Conservation (phyloP, 345 rosid species). For the Salix arbutifolia region DNA sequence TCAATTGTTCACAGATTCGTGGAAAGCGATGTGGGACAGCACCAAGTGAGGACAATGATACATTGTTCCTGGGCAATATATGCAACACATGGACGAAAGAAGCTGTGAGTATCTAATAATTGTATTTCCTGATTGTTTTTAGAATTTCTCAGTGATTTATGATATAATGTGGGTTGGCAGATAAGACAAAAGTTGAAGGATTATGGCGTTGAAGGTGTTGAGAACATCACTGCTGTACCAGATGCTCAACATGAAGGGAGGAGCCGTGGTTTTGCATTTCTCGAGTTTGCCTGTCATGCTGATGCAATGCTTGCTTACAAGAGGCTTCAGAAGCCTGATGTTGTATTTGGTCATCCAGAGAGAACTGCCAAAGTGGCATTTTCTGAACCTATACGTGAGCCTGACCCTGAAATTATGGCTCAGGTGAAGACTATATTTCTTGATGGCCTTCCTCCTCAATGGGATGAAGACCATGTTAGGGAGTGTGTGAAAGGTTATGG, state of each 20-base stretch:
- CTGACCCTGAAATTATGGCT: conserved; percentile 65
- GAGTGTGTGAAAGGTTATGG: conserved; percentile 40
- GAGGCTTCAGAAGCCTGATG: conserved; percentile 67
- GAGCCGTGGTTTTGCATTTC: conserved; percentile 70
- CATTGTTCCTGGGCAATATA: conserved; percentile 58
- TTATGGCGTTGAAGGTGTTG: conserved; percentile 50
- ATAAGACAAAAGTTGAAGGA: conserved; percentile 55
- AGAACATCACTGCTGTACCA: conserved; percentile 50
- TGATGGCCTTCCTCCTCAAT: conserved; percentile 58
- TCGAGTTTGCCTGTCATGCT: conserved; percentile 55
- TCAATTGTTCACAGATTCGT: conserved; percentile 36
- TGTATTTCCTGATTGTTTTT: background rate
- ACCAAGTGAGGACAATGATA: conserved; percentile 64
- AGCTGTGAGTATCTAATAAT: conserved; percentile 44
- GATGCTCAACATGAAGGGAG: conserved; percentile 57
- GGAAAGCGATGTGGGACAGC: conserved; percentile 65
- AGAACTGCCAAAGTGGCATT: conserved; percentile 70
- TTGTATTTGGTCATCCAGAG: conserved; percentile 56
- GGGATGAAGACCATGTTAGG: conserved; percentile 56
- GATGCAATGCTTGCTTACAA: conserved; percentile 64
- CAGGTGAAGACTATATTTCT: conserved; percentile 60
- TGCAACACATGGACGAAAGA: conserved; percentile 71
- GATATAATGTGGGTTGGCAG: conserved; percentile 28
- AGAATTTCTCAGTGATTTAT: conserved; percentile 17
- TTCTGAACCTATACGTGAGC: conserved; percentile 61